phyloP scores from a whole-genome alignment of 805 yeast genomes.

The Nematodospora valgi region DNA sequence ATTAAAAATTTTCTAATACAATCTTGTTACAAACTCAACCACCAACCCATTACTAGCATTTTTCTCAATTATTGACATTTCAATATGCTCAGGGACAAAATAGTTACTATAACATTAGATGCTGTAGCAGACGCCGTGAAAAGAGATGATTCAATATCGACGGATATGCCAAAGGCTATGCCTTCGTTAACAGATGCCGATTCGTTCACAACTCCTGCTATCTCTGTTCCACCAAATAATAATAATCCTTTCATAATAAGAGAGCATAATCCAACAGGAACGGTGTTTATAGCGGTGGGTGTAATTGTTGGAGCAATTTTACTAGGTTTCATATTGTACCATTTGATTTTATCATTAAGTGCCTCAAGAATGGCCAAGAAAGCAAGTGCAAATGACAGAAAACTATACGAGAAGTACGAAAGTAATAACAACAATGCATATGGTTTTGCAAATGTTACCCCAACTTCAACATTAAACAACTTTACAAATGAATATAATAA shows the following conservation, averaged over 20 bases:
- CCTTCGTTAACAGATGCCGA: slow-evolving; percentile 10
- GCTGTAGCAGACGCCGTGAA: neutral
- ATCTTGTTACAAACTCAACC: slow-evolving; percentile 1
- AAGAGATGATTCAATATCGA: slow-evolving; percentile 9
- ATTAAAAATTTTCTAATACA: too few relatives aligned
- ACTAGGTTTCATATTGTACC: slow-evolving; percentile 50
- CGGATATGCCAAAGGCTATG: slow-evolving; percentile 6
- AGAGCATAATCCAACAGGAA: slow-evolving; percentile 60
- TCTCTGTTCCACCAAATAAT: slow-evolving; percentile 54
- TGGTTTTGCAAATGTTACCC: slow-evolving; percentile 20
- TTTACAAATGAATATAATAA: slow-evolving; percentile 14
- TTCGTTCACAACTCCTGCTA: slow-evolving; percentile 43
- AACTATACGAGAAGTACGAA: slow-evolving; percentile 30
- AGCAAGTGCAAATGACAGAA: slow-evolving; percentile 32
- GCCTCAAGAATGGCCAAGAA: slow-evolving; percentile 53
- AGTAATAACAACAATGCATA: slow-evolving; percentile 27
- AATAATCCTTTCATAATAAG: slow-evolving; percentile 64
- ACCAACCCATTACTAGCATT: neutral
- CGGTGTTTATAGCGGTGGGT: slow-evolving; percentile 82
- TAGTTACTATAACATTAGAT: slow-evolving; percentile 3
- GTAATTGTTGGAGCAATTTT: slow-evolving; percentile 59
- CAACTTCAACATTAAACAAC: slow-evolving; percentile 15
- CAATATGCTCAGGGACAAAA: too few relatives aligned
- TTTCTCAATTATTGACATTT: slow-evolving; percentile 1
- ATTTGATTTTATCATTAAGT: slow-evolving; percentile 42